Evolutionary conservation across 164 flowering plant species (phyloP).

Genomic region (Brasenia schreberi): DNA sequence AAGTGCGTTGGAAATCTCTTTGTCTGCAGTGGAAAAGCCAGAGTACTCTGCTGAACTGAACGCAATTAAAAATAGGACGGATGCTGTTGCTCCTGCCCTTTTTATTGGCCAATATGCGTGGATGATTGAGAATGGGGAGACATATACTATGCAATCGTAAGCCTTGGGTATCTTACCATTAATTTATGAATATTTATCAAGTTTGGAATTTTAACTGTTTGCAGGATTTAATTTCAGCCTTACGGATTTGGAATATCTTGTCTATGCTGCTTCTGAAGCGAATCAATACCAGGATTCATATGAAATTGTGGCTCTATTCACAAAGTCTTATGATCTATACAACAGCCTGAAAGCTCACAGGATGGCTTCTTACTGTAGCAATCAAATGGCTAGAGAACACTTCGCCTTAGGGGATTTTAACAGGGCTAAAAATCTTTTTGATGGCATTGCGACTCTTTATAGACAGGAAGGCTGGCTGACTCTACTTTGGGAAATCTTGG

Average conservation of each 20-base stretch:
- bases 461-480: slow-evolving; percentile 87
- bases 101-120: slow-evolving; percentile 81
- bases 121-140: slow-evolving; percentile 59
- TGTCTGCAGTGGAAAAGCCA: slow-evolving; percentile 38
- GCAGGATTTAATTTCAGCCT: slow-evolving; percentile 40
- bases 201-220: slow-evolving; percentile 6
- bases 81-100: slow-evolving; percentile 63
- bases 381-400: slow-evolving; percentile 72
- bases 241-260: slow-evolving; percentile 69
- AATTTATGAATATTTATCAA: slow-evolving; percentile 1
- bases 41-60: slow-evolving; percentile 1
- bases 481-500: slow-evolving; percentile 83
- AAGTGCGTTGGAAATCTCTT: slow-evolving; percentile 43
- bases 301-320: slow-evolving; percentile 85
- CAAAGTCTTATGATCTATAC: slow-evolving; percentile 60
- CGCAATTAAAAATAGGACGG: slow-evolving; percentile 39
- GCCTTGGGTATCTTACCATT: slow-evolving; percentile 12
- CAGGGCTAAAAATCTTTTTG: slow-evolving; percentile 62
- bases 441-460: slow-evolving; percentile 43
- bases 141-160: slow-evolving; percentile 52
- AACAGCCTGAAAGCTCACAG: slow-evolving; percentile 40
- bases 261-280: slow-evolving; percentile 59
- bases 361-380: slow-evolving; percentile 59
- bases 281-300: slow-evolving; percentile 77
- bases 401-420: slow-evolving; percentile 37